phyloP scores from a whole-genome alignment of 1,284 basidiomycete genomes.

The Mycena citricolor region DNA sequence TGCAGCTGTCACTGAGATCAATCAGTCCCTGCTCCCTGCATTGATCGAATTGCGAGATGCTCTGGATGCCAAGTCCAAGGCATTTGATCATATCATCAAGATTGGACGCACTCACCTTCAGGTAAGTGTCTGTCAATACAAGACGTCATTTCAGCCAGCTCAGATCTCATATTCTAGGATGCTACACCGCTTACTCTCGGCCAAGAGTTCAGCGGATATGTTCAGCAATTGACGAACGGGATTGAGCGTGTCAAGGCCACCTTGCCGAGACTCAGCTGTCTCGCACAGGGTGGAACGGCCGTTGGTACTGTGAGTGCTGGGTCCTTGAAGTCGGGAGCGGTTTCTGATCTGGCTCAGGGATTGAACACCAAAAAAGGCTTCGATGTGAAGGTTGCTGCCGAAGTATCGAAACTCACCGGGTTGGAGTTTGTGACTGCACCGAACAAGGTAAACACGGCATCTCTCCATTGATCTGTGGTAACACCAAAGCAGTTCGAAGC shows the following conservation, averaged over 20 bases:
- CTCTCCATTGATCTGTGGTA: too few relatives aligned
- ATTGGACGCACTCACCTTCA: conserved; percentile 98
- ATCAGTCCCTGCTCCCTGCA: conserved; percentile 81
- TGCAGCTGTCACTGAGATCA: conserved; percentile 90
- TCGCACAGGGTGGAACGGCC: conserved; percentile 98
- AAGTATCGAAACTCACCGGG: conserved; percentile 92
- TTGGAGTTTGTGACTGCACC: conserved; percentile 94
- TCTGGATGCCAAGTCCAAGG: conserved; percentile 78
- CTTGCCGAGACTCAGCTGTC: conserved; percentile 83
- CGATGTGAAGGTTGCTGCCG: conserved; percentile 90
- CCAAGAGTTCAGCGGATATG: conserved; percentile 99
- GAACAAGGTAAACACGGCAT: conserved; percentile 75
- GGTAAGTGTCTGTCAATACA: conserved; percentile 35
- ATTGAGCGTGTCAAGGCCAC: conserved; percentile 85
- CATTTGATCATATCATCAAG: conserved; percentile 93
- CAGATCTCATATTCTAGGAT: conserved; percentile 53
- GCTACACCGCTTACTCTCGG: conserved; percentile 97
- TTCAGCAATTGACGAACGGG: conserved; percentile 90
- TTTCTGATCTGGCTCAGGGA: conserved; percentile 52
- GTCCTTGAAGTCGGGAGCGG: not conserved
- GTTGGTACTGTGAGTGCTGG: conserved; percentile 83
- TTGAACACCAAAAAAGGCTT: conserved; percentile 97
- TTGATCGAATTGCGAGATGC: conserved; percentile 83
- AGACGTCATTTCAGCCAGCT: conserved; percentile 8
- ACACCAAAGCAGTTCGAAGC: conserved; percentile 79